Evolutionary conservation across 768 basidiomycete species (phyloP), one percentile per base, ranked within the genome.

Genomic region (Xanthoconium stramineum): DNA sequence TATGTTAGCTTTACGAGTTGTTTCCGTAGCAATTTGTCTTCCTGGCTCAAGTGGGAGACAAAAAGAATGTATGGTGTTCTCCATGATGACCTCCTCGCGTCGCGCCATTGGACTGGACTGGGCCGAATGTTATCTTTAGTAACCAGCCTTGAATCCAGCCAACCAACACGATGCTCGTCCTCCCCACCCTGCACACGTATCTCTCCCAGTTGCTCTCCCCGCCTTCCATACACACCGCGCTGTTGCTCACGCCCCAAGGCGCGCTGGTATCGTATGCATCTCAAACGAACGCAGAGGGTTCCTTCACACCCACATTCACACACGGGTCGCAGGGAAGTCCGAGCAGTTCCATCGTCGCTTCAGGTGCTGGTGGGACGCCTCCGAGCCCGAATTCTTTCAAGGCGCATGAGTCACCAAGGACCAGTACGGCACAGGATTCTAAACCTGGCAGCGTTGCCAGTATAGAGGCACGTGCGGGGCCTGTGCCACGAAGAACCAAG

Each of bases 231-330:
- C 90, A 91, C 65, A 89, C 88, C 0, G 88, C 83, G 3, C 78
- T 84, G 40, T 75, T 91, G 32, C 74, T 90, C 55, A 89, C 87
- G 14, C 83, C 87, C 6, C 74, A 84, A n/a, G 90, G 90, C 14
- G 84, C 89, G 60, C 75, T 91, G 29, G 79, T 91, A 20, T 87
- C 86, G 2, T 83, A 77, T 62, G 84, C 85, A 6, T 79, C 80
- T 14, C 69, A 42, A 74, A 80, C 29, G 77, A 78, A n/a, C 64
- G 12, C 59, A 43, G 53, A 60, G 35, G 29, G 42, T 28, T 47
- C 54, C 15, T 32, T 44, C 10, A 53, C 12, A 13, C 14, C 45
- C 7, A 15, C 51, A 24, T 43, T 36, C 30, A 33, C 48, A 20
- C 61, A 56, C 14, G 49, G 30, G 30, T 52, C 56, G 13, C 59